phyloP scores from a whole-genome alignment of 441 rosid genomes.

The Corymbia calophylla region DNA sequence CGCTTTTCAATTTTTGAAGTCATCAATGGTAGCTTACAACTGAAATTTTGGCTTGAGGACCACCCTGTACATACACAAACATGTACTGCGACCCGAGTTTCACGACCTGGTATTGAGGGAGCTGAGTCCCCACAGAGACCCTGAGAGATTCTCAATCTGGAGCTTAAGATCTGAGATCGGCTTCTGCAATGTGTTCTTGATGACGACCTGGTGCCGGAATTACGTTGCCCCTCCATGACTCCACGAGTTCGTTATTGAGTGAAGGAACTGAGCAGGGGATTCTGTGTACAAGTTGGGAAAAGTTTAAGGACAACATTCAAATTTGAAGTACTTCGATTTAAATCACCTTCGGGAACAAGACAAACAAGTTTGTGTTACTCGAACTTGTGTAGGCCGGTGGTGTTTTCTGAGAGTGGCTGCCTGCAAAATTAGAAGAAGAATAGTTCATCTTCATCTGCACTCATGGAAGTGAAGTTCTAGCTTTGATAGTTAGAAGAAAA shows the following conservation, averaged over 20 bases:
- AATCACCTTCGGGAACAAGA: neutral
- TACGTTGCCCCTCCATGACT: slow-evolving; percentile 27
- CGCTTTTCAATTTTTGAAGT: neutral
- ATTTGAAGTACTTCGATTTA: neutral
- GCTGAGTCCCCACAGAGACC: slow-evolving; percentile 64
- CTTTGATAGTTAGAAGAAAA: neutral
- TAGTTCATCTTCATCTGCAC: neutral
- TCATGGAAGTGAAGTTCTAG: neutral
- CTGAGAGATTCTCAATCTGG: slow-evolving; percentile 36
- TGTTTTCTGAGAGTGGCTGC: slow-evolving; percentile 4
- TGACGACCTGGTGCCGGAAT: slow-evolving; percentile 59
- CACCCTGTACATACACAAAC: slow-evolving; percentile 67
- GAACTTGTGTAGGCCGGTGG: slow-evolving; percentile 11
- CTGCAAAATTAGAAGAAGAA: slow-evolving; percentile 1
- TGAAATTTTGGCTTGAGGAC: slow-evolving; percentile 67
- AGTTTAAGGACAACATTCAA: neutral
- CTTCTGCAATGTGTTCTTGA: slow-evolving; percentile 51
- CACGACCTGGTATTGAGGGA: slow-evolving; percentile 44
- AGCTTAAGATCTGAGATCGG: slow-evolving; percentile 41
- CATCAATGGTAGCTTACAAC: slow-evolving; percentile 43
- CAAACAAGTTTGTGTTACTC: neutral
- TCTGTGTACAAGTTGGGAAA: neutral
- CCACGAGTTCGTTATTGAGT: slow-evolving; percentile 65
- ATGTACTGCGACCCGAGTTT: slow-evolving; percentile 32
- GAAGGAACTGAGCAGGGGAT: slow-evolving; percentile 42